Evolutionary conservation across 352 stramenopile species (phyloP).

Genomic region (Pythium volutum): DNA sequence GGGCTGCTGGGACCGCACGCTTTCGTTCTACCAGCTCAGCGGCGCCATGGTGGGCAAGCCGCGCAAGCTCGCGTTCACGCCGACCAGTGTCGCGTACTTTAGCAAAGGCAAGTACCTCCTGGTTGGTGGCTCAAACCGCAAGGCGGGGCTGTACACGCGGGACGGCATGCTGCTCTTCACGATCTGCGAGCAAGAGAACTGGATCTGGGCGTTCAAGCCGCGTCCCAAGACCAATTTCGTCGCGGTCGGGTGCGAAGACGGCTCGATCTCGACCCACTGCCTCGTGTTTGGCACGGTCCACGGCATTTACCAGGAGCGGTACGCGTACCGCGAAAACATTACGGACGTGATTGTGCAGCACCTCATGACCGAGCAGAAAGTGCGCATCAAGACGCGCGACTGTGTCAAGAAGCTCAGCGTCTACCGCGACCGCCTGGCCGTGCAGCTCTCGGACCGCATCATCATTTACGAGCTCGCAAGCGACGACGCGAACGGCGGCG

Average conservation of each 20-base stretch:
- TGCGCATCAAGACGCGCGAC: conserved; percentile 93
- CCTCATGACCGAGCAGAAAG: conserved; percentile 93
- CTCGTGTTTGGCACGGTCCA: conserved; percentile 91
- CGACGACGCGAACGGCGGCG: conserved; percentile 31
- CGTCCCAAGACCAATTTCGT: conserved; percentile 87
- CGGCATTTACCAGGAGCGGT: conserved; percentile 92
- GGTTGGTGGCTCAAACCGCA: conserved; percentile 83
- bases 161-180: conserved; percentile 73
- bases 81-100: conserved; percentile 88
- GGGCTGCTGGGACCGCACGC: conserved; percentile 92
- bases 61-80: conserved; percentile 91
- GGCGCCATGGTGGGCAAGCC: conserved; percentile 85
- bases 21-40: conserved; percentile 90
- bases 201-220: conserved; percentile 88
- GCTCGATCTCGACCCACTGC: conserved; percentile 81
- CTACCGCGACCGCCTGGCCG: conserved; percentile 90
- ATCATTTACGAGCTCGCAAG: conserved; percentile 93
- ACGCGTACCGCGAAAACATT: conserved; percentile 92
- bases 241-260: conserved; percentile 84
- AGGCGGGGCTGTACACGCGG: conserved; percentile 88
- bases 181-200: conserved; percentile 87
- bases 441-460: conserved; percentile 93
- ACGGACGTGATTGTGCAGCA: conserved; percentile 96
- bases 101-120: conserved; percentile 91
- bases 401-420: conserved; percentile 94